These are phyloP conservation scores for Melastoma candidum DNA, from an alignment of 441 rosid genomes.

Conservation along the genomic window DNA sequence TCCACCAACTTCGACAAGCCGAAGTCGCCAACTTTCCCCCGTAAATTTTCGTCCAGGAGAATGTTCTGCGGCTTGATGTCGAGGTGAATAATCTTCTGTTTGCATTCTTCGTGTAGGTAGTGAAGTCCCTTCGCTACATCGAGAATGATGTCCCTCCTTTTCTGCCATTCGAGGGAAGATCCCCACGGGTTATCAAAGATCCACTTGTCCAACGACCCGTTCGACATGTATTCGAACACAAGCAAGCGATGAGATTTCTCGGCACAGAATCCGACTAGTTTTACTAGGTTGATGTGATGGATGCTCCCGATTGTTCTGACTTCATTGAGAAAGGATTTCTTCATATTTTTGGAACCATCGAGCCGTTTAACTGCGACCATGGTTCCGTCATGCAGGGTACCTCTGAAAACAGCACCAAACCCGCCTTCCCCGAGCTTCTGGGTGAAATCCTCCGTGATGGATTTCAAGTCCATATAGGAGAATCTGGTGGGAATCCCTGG, in stretches of 20 bases:
- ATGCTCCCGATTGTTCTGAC: slow-evolving; percentile 4
- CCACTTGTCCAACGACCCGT: not conserved
- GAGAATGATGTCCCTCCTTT: not conserved
- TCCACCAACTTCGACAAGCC: slow-evolving; percentile 9
- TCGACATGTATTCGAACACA: slow-evolving; percentile 5
- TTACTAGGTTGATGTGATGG: slow-evolving; percentile 4
- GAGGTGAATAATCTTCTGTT: slow-evolving; percentile 7
- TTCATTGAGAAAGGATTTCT: slow-evolving; percentile 8
- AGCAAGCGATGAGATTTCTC: slow-evolving; percentile 6
- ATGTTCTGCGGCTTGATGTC: slow-evolving; percentile 10
- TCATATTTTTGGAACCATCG: not conserved
- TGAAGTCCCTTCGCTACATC: slow-evolving; percentile 9
- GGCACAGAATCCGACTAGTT: not conserved
- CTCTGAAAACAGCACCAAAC: slow-evolving; percentile 13
- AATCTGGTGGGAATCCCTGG: slow-evolving; percentile 12
- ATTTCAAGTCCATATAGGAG: slow-evolving; percentile 4
- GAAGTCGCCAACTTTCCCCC: slow-evolving; percentile 7
- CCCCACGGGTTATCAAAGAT: not conserved
- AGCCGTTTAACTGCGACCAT: not conserved
- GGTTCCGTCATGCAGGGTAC: slow-evolving; percentile 5
- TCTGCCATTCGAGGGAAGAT: not conserved
- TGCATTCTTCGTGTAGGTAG: slow-evolving; percentile 11
- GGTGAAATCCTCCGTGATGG: slow-evolving; percentile 1
- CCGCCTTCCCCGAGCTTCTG: slow-evolving; percentile 18
- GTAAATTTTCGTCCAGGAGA: slow-evolving; percentile 4